Conservation (phyloP, 805 yeast species). For the Metschnikowia cerradonensis region DNA sequence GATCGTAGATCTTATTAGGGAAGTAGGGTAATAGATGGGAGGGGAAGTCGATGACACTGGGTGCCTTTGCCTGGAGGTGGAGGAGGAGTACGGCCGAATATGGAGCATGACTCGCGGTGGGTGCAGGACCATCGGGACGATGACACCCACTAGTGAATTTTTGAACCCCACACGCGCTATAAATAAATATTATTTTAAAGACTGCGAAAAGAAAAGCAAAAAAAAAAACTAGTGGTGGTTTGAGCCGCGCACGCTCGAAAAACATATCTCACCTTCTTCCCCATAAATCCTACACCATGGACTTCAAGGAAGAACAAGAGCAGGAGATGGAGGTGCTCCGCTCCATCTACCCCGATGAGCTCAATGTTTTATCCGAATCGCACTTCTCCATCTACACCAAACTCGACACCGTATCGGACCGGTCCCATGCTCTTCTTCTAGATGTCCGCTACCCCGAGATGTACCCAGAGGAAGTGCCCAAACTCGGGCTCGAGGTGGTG, state of each 20-base stretch:
- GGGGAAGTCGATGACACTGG: too few species aligned
- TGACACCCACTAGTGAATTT: too few species aligned
- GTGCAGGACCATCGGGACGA: too few species aligned
- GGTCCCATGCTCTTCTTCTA: slow-evolving; percentile 52
- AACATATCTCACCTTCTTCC: background rate
- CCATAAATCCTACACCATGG: slow-evolving; percentile 43
- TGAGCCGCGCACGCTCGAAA: slow-evolving; percentile 2
- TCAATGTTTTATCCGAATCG: slow-evolving; percentile 43
- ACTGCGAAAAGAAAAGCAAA: too few species aligned
- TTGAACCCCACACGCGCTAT: too few species aligned
- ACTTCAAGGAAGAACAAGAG: slow-evolving; percentile 72
- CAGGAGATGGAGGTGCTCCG: slow-evolving; percentile 89
- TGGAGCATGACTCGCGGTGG: too few species aligned
- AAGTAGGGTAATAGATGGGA: too few species aligned
- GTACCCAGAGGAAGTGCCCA: slow-evolving; percentile 81
- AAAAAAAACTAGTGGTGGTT: too few species aligned
- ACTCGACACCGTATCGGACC: slow-evolving; percentile 65
- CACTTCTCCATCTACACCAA: slow-evolving; percentile 54
- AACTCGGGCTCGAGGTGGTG: slow-evolving; percentile 38
- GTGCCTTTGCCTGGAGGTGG: too few species aligned
- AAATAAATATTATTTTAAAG: too few species aligned
- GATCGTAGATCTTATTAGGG: too few species aligned
- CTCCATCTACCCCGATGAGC: slow-evolving; percentile 91
- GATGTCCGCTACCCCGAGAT: slow-evolving; percentile 68
- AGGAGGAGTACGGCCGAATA: too few species aligned